These are phyloP conservation scores for Xylaria sp. DNA, from an alignment of 2,329 filamentous ascomycete genomes.

Conservation along the genomic window DNA sequence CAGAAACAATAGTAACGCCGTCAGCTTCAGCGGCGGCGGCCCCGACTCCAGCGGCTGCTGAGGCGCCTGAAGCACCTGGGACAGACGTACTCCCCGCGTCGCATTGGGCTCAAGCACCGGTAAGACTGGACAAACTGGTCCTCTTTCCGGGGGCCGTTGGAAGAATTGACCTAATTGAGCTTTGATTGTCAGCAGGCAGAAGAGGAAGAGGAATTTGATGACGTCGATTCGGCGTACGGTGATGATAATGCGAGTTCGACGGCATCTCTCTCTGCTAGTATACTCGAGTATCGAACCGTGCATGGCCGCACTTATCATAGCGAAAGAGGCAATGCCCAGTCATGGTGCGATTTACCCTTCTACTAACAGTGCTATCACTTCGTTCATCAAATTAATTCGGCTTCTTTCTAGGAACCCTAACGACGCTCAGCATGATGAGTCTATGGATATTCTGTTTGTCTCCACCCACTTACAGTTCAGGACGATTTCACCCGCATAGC, in stretches of 20 bases:
- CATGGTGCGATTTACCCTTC: slow-evolving; percentile 41
- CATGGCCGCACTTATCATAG: slow-evolving; percentile 50
- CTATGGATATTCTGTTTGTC: slow-evolving; percentile 48
- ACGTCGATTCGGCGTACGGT: slow-evolving; percentile 46
- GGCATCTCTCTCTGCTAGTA: slow-evolving; percentile 48
- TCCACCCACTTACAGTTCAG: background rate
- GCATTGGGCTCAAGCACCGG: slow-evolving; percentile 45
- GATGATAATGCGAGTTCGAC: slow-evolving; percentile 48
- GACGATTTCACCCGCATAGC: background rate
- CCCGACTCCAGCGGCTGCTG: slow-evolving; percentile 4
- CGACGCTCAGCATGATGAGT: slow-evolving; percentile 48
- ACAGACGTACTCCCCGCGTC: slow-evolving; percentile 43
- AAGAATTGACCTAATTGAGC: slow-evolving; percentile 18
- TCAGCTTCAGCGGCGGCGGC: slow-evolving; percentile 11
- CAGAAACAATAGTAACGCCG: slow-evolving; percentile 5
- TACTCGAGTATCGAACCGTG: slow-evolving; percentile 49
- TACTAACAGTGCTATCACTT: background rate
- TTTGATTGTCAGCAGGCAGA: slow-evolving; percentile 2
- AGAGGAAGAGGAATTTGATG: slow-evolving; percentile 41
- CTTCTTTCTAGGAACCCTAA: slow-evolving; percentile 46
- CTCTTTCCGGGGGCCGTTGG: background rate
- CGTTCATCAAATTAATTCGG: slow-evolving; percentile 14
- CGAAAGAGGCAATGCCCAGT: slow-evolving; percentile 47
- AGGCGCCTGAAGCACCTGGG: background rate
- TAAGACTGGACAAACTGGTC: slow-evolving; percentile 29